A percentile compares a stretch with the other conserved stretches of the same genome.
These are phyloP conservation scores for Globisporangium nunn DNA, from an alignment of 352 stramenopile species.

Conservation along the genomic window DNA sequence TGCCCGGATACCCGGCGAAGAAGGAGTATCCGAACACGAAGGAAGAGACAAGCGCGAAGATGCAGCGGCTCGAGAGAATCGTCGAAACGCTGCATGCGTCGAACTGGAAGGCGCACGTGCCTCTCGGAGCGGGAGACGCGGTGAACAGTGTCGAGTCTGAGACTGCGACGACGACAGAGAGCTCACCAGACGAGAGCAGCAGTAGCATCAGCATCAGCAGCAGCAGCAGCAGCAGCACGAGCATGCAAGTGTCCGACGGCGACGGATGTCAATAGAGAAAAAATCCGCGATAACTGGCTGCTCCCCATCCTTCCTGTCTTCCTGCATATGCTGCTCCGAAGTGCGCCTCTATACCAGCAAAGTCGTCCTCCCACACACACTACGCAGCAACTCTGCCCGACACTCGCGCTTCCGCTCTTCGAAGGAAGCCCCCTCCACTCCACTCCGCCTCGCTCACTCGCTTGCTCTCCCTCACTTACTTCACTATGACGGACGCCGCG, in stretches of 20 bases:
- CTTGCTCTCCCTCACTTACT: neutral
- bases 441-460: neutral
- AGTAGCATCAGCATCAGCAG: neutral
- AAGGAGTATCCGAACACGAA: neutral
- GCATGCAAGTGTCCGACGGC: neutral
- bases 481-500: neutral
- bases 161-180: neutral
- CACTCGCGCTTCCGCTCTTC: neutral
- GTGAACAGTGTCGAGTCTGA: neutral
- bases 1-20: conserved; percentile 40
- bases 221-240: neutral
- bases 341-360: too few species aligned
- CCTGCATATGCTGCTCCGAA: conserved; percentile 12
- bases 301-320: neutral
- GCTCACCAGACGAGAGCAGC: neutral
- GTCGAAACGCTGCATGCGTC: neutral
- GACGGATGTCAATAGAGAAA: neutral
- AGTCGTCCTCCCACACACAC: too few species aligned
- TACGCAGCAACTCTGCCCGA: too few species aligned
- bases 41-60: neutral
- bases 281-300: neutral
- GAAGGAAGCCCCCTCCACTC: neutral
- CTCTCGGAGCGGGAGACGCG: neutral
- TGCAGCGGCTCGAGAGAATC: conserved; percentile 1
- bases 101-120: neutral